These are phyloP conservation scores for Carallia brachiata DNA, from an alignment of 345 rosid genomes.

Conservation along the genomic window DNA sequence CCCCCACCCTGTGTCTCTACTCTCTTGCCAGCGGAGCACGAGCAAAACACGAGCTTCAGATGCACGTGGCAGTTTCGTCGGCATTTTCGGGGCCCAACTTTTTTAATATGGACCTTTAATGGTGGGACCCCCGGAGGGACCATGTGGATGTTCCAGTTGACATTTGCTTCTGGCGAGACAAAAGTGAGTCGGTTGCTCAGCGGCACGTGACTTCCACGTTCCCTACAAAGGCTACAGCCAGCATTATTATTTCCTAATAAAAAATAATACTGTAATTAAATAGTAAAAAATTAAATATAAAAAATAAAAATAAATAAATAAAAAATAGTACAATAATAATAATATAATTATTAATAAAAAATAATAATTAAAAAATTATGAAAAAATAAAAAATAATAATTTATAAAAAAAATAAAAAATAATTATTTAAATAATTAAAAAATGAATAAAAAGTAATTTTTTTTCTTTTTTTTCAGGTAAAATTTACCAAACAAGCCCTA, in stretches of 20 bases:
- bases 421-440: no score
- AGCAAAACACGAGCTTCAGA: conserved; percentile 9
- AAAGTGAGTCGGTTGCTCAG: conserved; percentile 45
- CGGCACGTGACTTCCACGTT: conserved; percentile 46
- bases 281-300: no score
- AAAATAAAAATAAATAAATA: no score
- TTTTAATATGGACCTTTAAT: background rate
- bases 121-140: conserved; percentile 15
- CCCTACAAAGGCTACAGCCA: conserved; percentile 22
- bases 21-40: background rate
- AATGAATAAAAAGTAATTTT: no score
- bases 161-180: background rate
- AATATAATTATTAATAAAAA: no score
- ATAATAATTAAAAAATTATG: no score
- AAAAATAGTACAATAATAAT: no score
- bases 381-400: no score
- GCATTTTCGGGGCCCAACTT: background rate
- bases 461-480: no score
- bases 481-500: no score
- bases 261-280: no score
- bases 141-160: conserved; percentile 27
- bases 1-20: background rate
- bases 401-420: no score
- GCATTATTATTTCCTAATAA: background rate
- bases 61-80: background rate